Evolutionary conservation across 1,284 basidiomycete genomes (phyloP), one percentile per base, ranked within the genome.

Genomic region (Fomitopsis schrenkii): DNA sequence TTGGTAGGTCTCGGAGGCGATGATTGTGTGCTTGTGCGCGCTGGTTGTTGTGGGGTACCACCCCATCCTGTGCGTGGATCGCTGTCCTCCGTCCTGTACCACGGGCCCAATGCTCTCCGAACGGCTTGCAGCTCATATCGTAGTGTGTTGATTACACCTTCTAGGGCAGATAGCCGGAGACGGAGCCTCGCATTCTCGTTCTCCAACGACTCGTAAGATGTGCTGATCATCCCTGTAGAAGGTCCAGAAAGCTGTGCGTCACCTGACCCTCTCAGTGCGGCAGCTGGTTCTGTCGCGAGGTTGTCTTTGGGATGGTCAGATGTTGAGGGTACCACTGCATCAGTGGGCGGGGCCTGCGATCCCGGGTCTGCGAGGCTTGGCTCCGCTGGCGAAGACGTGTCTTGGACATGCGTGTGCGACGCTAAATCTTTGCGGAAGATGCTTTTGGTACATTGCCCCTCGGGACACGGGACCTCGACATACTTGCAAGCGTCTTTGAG

Each of bases 401-500:
- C 70, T 66, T 28, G 67, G 64, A 59, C 79, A 76, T 41, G 71
- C 74, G 63, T 78, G 72, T 58, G 75, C 1, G 30, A 19, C 2
- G 58, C 58, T 57, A 59, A 66, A 64, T 84, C 81, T 67, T 80
- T 83, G 64, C 79, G 76, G 62, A 77, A 65, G 15, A 84, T 67
- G 15, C 66, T 73, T 68, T 79, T 70, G 59, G 75, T 69, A 70
- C 88, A 84, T 42, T 76, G 75, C 19, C 68, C 72, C 59, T 81
- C 77, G 8, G 78, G 74, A 70, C 90, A 92, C 14, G 76, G 72
- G 2, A 88, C 80, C 58, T 83, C 74, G 50, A 82, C 76, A 66
- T 81, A 90, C 57, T 75, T 74, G 67, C 93, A 95, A 22, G 77
- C 67, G 3, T 86, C 83, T 59, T 79, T 79, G 55, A 91, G 69